These are phyloP conservation scores for Stentor roeselii DNA, from an alignment of 73 alveolate species.

Conservation along the genomic window DNA sequence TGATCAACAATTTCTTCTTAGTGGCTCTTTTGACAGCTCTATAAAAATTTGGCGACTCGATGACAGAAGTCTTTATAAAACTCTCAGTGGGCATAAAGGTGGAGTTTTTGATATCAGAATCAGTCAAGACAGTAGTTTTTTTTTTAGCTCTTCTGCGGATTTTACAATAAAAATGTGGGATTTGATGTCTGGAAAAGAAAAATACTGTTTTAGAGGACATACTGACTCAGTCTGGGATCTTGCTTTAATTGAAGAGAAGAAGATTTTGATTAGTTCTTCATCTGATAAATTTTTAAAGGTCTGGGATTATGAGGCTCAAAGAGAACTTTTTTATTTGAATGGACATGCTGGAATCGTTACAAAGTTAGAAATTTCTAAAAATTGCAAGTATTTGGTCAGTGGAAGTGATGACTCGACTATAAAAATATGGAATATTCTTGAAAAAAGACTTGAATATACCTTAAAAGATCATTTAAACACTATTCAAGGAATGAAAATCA, in stretches of 20 bases:
- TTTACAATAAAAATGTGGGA: conserved; percentile 92
- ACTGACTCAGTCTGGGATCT: conserved; percentile 79
- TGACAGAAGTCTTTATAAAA: conserved; percentile 77
- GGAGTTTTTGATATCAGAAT: conserved; percentile 94
- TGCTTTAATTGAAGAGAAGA: conserved; percentile 91
- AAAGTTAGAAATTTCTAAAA: conserved; percentile 87
- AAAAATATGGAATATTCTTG: conserved; percentile 97
- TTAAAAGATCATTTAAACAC: conserved; percentile 98
- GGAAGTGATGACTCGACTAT: conserved; percentile 91
- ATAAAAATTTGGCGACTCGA: conserved; percentile 37
- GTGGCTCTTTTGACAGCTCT: background rate
- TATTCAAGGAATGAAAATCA: too few species aligned
- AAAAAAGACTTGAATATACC: conserved; percentile 92
- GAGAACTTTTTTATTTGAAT: conserved; percentile 83
- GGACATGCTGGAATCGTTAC: conserved; percentile 92
- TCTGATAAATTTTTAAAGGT: conserved; percentile 92
- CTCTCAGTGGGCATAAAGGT: conserved; percentile 87
- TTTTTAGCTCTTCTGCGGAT: conserved; percentile 94
- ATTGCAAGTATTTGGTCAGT: conserved; percentile 88
- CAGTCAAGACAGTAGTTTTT: conserved; percentile 92
- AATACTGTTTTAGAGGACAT: conserved; percentile 88
- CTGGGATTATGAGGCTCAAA: conserved; percentile 92
- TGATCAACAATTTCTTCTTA: background rate
- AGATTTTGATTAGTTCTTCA: conserved; percentile 79
- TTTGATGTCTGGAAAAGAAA: conserved; percentile 70